These are phyloP conservation scores for Fragaria ananassa DNA, from an alignment of 306 rosid species.

Conservation along the genomic window DNA sequence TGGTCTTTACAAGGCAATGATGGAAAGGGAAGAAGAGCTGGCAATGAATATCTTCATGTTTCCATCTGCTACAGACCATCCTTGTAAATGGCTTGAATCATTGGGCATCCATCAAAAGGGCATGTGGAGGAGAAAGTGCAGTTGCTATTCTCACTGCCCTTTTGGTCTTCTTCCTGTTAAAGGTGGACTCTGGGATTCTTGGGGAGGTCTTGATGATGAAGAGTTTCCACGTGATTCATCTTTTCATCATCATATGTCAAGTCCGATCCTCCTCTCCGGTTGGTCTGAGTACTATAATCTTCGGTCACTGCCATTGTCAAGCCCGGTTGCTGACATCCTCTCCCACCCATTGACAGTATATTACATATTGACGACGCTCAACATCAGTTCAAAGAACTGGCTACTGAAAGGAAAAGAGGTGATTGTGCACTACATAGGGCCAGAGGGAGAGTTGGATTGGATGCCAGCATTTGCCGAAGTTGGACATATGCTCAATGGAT, in stretches of 20 bases:
- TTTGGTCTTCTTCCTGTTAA: slow-evolving; percentile 61
- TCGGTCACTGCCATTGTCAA: slow-evolving; percentile 53
- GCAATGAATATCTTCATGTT: slow-evolving; percentile 53
- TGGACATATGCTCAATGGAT: slow-evolving; percentile 57
- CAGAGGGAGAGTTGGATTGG: slow-evolving; percentile 73
- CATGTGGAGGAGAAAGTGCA: slow-evolving; percentile 67
- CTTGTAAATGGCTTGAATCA: slow-evolving; percentile 65
- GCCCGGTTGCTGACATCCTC: slow-evolving; percentile 55
- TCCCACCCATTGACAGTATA: slow-evolving; percentile 57
- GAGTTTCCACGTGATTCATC: slow-evolving; percentile 54
- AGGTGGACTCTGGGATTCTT: slow-evolving; percentile 50
- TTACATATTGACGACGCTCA: slow-evolving; percentile 54
- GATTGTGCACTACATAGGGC: slow-evolving; percentile 60
- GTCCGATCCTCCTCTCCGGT: slow-evolving; percentile 52
- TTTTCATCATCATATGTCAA: slow-evolving; percentile 41
- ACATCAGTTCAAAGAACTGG: slow-evolving; percentile 55
- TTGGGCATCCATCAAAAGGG: slow-evolving; percentile 55
- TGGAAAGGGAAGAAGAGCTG: slow-evolving; percentile 70
- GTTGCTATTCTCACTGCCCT: slow-evolving; percentile 56
- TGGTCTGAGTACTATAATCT: slow-evolving; percentile 65
- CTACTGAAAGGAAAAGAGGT: slow-evolving; percentile 56
- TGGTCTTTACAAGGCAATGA: slow-evolving; percentile 58
- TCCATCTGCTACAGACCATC: slow-evolving; percentile 54
- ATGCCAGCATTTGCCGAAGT: slow-evolving; percentile 60
- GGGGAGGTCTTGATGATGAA: slow-evolving; percentile 56